Evolutionary conservation across 2,329 filamentous ascomycete genomes (phyloP).

Genomic region (Blumeria graminis): DNA sequence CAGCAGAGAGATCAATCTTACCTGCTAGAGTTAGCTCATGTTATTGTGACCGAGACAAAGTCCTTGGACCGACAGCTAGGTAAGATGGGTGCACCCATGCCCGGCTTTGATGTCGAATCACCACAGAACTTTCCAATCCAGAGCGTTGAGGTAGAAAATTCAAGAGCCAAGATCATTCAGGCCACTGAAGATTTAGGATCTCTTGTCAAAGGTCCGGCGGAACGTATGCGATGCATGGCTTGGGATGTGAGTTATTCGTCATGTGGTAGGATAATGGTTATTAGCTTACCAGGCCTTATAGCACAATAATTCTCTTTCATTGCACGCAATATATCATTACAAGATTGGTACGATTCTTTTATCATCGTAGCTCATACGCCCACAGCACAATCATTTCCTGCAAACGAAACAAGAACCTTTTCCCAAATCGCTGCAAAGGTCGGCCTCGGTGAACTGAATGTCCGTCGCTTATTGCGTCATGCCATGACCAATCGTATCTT

Average conservation of each 20-base stretch:
- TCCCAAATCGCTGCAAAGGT: slow-evolving; percentile 22
- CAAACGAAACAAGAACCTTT: slow-evolving; percentile 21
- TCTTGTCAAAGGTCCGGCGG: slow-evolving; percentile 25
- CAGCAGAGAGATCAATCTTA: background rate
- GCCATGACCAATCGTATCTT: slow-evolving; percentile 34
- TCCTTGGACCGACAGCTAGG: slow-evolving; percentile 25
- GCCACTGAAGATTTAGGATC: slow-evolving; percentile 24
- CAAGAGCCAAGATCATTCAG: slow-evolving; percentile 23
- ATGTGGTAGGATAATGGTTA: background rate
- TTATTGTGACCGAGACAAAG: slow-evolving; percentile 23
- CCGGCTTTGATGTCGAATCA: slow-evolving; percentile 22
- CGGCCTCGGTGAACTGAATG: slow-evolving; percentile 23
- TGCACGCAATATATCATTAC: slow-evolving; percentile 26
- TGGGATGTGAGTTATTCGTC: slow-evolving; percentile 22
- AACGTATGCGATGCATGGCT: slow-evolving; percentile 26
- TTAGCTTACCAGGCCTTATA: slow-evolving; percentile 8
- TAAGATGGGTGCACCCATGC: slow-evolving; percentile 19
- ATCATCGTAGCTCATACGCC: slow-evolving; percentile 15
- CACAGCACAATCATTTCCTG: slow-evolving; percentile 22
- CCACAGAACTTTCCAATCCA: slow-evolving; percentile 23
- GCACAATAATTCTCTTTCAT: slow-evolving; percentile 25
- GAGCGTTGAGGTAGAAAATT: slow-evolving; percentile 21
- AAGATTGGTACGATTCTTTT: slow-evolving; percentile 19
- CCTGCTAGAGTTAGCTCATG: slow-evolving; percentile 22
- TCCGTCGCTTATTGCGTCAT: slow-evolving; percentile 27